A percentile compares a stretch with the other conserved stretches of the same genome.
Evolutionary conservation across 768 basidiomycete species (phyloP).

Genomic region (Tylopilus sp.): DNA sequence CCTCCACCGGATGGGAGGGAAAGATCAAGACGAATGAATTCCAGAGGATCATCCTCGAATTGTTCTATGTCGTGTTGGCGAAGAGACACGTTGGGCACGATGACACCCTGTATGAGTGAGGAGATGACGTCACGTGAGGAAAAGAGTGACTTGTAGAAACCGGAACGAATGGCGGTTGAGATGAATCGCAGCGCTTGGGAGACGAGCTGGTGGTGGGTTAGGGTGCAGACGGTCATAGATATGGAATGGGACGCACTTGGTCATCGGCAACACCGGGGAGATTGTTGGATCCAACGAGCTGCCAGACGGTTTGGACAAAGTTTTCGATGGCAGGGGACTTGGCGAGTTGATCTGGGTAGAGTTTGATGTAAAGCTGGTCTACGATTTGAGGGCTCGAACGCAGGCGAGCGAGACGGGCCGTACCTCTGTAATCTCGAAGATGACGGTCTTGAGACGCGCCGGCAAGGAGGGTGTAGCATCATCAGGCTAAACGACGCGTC

Average conservation of each 20-base stretch:
- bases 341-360: constrained; percentile 75
- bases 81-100: constrained; percentile 89
- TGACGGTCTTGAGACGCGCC: constrained; percentile 84
- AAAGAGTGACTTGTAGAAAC: constrained; percentile 77
- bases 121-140: constrained; percentile 78
- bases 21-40: constrained; percentile 88
- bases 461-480: constrained; percentile 81
- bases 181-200: constrained; percentile 89
- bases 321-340: constrained; percentile 59
- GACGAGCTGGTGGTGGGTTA: constrained; percentile 55
- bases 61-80: constrained; percentile 90
- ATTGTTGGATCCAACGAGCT: constrained; percentile 65
- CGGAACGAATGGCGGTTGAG: constrained; percentile 87
- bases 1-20: constrained; percentile 51
- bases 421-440: constrained; percentile 90
- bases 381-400: background rate
- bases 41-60: constrained; percentile 96
- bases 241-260: constrained; percentile 44
- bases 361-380: constrained; percentile 69
- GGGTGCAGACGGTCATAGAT: background rate
- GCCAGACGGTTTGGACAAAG: constrained; percentile 90
- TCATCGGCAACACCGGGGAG: constrained; percentile 73
- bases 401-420: background rate
- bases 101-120: constrained; percentile 82
- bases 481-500: constrained; percentile 51